Percentiles rank a stretch among this genome's conserved stretches.
These are phyloP conservation scores for Penicillium taxi DNA, from an alignment of 495 filamentous ascomycete genomes.

Conservation along the genomic window DNA sequence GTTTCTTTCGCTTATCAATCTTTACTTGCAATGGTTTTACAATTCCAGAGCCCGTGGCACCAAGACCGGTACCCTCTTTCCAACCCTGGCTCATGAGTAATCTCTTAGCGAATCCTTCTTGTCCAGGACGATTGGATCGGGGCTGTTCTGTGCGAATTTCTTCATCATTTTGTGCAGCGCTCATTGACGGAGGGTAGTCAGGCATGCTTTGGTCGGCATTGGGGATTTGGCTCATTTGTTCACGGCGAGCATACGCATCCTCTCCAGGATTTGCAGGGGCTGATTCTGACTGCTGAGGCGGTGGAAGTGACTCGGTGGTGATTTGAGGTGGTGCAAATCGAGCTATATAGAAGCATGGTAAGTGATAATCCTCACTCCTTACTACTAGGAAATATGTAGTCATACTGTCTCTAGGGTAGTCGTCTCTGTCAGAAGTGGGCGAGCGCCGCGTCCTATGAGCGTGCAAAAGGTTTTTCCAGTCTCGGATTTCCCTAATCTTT, in stretches of 20 bases:
- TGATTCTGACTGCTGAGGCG: slow-evolving; percentile 28
- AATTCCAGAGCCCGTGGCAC: slow-evolving; percentile 72
- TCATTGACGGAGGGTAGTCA: slow-evolving; percentile 13
- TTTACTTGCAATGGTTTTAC: slow-evolving; percentile 73
- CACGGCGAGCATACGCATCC: slow-evolving; percentile 61
- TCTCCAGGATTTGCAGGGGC: slow-evolving; percentile 56
- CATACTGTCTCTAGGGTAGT: slow-evolving; percentile 50
- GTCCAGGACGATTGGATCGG: slow-evolving; percentile 64
- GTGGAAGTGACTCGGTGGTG: slow-evolving; percentile 47
- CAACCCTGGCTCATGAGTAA: slow-evolving; percentile 90
- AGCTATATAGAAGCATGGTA: slow-evolving; percentile 42
- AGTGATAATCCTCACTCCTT: no score
- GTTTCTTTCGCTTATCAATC: slow-evolving; percentile 73
- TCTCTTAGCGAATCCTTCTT: slow-evolving; percentile 76
- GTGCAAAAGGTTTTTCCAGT: slow-evolving; percentile 85
- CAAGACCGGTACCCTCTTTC: slow-evolving; percentile 79
- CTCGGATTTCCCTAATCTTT: slow-evolving; percentile 64
- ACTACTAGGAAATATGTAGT: slow-evolving; percentile 1
- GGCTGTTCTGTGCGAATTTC: slow-evolving; percentile 42
- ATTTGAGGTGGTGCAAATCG: slow-evolving; percentile 75
- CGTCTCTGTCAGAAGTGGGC: slow-evolving; percentile 46
- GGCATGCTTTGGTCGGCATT: slow-evolving; percentile 7
- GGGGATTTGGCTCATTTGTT: slow-evolving; percentile 36
- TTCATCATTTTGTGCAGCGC: slow-evolving; percentile 24
- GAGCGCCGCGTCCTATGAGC: slow-evolving; percentile 55